Percentiles rank a stretch among this genome's conserved stretches.
Evolutionary conservation across 805 yeast genomes (phyloP).

Genomic region (Kuraishia cidri): DNA sequence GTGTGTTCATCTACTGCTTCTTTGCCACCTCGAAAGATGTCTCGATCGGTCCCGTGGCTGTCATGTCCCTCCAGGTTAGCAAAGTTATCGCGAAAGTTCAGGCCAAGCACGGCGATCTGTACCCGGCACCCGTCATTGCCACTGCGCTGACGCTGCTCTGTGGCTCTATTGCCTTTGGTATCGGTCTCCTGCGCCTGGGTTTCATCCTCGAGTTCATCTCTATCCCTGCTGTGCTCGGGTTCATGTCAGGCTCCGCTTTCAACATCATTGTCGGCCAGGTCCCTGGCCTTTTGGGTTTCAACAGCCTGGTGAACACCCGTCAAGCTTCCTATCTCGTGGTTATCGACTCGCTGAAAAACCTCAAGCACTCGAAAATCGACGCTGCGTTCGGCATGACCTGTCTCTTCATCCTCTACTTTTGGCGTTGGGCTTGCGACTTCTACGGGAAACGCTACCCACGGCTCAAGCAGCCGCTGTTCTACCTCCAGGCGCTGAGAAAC

Average conservation of each 20-base stretch:
- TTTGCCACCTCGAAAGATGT: slow-evolving; percentile 96
- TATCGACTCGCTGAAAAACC: slow-evolving; percentile 61
- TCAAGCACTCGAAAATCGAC: slow-evolving; percentile 60
- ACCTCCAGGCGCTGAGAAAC: slow-evolving; percentile 66
- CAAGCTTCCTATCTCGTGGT: slow-evolving; percentile 61
- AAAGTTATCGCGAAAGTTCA: slow-evolving; percentile 65
- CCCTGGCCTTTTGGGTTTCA: slow-evolving; percentile 77
- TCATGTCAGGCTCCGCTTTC: slow-evolving; percentile 92
- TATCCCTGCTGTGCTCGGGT: slow-evolving; percentile 86
- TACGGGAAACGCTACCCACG: slow-evolving; percentile 60
- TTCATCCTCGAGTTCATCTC: slow-evolving; percentile 86
- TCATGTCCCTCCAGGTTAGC: slow-evolving; percentile 82
- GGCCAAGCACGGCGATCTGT: slow-evolving; percentile 21
- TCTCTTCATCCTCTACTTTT: slow-evolving; percentile 57
- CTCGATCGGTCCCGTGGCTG: slow-evolving; percentile 95
- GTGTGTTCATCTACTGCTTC: slow-evolving; percentile 80
- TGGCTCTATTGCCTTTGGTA: slow-evolving; percentile 77
- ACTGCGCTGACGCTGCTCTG: slow-evolving; percentile 71
- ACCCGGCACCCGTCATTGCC: slow-evolving; percentile 68
- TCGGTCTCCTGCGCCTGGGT: slow-evolving; percentile 79
- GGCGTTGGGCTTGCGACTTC: slow-evolving; percentile 58
- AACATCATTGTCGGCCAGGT: slow-evolving; percentile 79
- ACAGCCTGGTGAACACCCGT: slow-evolving; percentile 60
- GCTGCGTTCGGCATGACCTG: slow-evolving; percentile 87
- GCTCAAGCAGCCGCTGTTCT: slow-evolving; percentile 51